phyloP scores from a whole-genome alignment of 805 yeast genomes.

The Wickerhamia fluorescens region DNA sequence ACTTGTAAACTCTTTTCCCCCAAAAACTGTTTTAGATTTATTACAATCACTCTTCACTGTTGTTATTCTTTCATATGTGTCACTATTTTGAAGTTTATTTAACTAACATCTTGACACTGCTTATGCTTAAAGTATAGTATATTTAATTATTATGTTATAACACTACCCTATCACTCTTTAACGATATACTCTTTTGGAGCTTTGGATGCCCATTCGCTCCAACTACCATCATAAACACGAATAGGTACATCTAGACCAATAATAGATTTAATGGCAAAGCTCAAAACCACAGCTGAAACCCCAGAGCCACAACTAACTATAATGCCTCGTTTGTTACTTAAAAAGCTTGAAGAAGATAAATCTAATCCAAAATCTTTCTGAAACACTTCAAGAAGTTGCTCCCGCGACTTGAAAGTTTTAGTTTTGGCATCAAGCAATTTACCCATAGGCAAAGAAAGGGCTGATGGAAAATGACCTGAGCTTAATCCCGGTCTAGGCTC shows the following conservation, averaged over 20 bases:
- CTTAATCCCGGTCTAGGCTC: slow-evolving; percentile 88
- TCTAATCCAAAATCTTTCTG: slow-evolving; percentile 24
- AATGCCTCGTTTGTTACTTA: slow-evolving; percentile 50
- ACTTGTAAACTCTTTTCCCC: too few species aligned
- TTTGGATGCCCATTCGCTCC: slow-evolving; percentile 83
- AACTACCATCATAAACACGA: slow-evolving; percentile 66
- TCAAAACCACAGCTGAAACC: slow-evolving; percentile 81
- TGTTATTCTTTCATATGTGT: too few species aligned
- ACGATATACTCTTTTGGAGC: slow-evolving; percentile 52
- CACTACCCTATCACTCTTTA: too few species aligned
- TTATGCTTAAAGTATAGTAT: too few species aligned
- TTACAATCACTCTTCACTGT: too few species aligned
- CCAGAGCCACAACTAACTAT: slow-evolving; percentile 95
- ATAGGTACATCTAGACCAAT: slow-evolving; percentile 30
- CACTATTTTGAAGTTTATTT: too few species aligned
- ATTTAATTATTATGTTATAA: too few species aligned
- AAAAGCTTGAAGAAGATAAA: slow-evolving; percentile 17
- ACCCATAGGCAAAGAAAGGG: slow-evolving; percentile 68
- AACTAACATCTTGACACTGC: too few species aligned
- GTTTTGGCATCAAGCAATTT: slow-evolving; percentile 45
- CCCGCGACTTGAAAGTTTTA: slow-evolving; percentile 41
- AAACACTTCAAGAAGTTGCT: slow-evolving; percentile 43
- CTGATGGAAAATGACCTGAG: slow-evolving; percentile 85
- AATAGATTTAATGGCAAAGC: slow-evolving; percentile 51
- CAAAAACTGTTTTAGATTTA: too few species aligned